These are phyloP conservation scores for Hypsizygus ulmarius DNA, from an alignment of 1,284 basidiomycete species.

Conservation along the genomic window DNA sequence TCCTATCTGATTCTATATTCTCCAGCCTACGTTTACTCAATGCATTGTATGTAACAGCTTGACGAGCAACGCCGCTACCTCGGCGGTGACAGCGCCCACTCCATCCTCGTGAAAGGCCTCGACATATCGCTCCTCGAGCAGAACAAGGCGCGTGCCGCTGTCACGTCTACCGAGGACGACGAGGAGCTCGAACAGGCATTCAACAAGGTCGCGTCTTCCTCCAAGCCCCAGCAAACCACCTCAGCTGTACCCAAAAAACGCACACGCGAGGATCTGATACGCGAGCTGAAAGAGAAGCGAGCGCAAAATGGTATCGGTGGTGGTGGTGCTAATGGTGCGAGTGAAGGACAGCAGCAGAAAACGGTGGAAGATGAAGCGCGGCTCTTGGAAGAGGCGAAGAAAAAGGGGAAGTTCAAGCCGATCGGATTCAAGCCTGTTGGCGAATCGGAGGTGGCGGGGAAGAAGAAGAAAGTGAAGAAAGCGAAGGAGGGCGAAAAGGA, in stretches of 20 bases:
- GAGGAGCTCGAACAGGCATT: slow-evolving; percentile 79
- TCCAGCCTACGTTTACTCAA: too few relatives aligned
- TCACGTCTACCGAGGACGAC: slow-evolving; percentile 55
- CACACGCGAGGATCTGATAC: slow-evolving; percentile 69
- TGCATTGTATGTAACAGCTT: too few relatives aligned
- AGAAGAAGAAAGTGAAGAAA: slow-evolving; percentile 58
- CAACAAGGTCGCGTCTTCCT: slow-evolving; percentile 32
- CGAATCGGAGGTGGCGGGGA: slow-evolving; percentile 41
- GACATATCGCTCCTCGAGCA: slow-evolving; percentile 85
- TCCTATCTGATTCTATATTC: too few relatives aligned
- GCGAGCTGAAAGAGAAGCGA: slow-evolving; percentile 69
- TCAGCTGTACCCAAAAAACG: slow-evolving; percentile 52
- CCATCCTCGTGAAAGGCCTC: slow-evolving; percentile 87
- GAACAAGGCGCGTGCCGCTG: slow-evolving; percentile 64
- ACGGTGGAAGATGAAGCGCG: slow-evolving; percentile 30
- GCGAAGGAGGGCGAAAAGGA: slow-evolving; percentile 34
- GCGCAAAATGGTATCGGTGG: slow-evolving; percentile 27
- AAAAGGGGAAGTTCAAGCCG: slow-evolving; percentile 72
- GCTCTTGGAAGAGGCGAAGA: slow-evolving; percentile 50
- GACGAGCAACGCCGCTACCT: slow-evolving; percentile 79
- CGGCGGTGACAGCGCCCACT: slow-evolving; percentile 85
- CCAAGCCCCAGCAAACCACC: neutral
- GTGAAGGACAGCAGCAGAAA: slow-evolving; percentile 9
- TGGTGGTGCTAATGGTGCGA: slow-evolving; percentile 8
- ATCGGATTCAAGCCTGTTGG: slow-evolving; percentile 73